Base-by-base conservation (phyloP, 139 green algal genomes). In the Asterochloris sp. region DNA sequence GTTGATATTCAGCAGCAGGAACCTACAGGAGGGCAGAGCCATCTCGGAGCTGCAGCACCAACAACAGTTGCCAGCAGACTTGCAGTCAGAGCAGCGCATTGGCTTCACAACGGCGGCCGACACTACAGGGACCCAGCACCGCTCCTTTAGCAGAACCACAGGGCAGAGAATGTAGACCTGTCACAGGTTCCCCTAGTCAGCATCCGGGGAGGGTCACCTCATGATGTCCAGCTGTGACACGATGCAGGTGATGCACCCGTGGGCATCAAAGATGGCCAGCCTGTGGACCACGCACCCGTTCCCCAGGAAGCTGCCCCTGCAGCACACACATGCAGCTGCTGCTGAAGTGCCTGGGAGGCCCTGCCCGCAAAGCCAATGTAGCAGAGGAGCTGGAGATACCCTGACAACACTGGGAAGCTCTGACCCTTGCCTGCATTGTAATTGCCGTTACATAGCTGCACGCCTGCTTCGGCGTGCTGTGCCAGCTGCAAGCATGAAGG, bases 241-340 rank as follows among this genome's bases (percentile, higher is more conserved):
- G 28, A 97, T 87, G 69, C 84, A 66, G 10, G 84, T 92, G 82
- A 97, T 91, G 73, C 86, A 76, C n/a, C 92, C 93, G 66, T 89
- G 87, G 14, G 85, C 75, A 17, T 95, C 89, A 84, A 96, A 96
- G 13, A 94, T 77, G 10, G 88, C 88, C 23, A 91, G 12, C 1
- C 88, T 78, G 63, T 91, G 88, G 12, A 84, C 84, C 47, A 90
- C 84, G 47, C 67, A 26, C 47, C 54, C 60, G 14, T 73, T 79
- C 79, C 68, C 68, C 68, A 83, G 38, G 54, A 85, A 79, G 62
- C 82, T 82, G 15, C 73, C 69, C 88, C 69, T 29, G 88, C 84
- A 54, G 38, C 38, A 54, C 38, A 54, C 38, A 54, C 38, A 54
- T 2, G 38, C 38, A 54, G 38, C 38, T 54, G 38, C 38, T 6